phyloP scores from a whole-genome alignment of 2,329 filamentous ascomycete genomes.

The Colletotrichum sp. region DNA sequence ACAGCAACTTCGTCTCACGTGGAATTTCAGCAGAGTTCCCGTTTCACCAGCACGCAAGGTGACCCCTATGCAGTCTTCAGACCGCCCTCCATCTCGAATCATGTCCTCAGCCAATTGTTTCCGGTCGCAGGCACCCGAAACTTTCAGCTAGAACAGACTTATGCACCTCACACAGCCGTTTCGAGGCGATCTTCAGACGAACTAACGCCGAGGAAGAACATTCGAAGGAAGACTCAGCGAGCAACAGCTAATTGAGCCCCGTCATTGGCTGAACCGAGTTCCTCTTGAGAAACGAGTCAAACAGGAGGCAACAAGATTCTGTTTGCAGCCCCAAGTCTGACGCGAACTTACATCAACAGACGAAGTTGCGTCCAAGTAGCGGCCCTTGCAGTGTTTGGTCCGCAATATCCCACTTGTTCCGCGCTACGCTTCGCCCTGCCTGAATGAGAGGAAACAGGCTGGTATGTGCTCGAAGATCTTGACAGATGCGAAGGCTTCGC shows the following conservation, averaged over 20 bases:
- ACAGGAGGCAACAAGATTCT: neutral
- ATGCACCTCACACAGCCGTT: slow-evolving; percentile 10
- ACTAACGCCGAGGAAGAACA: neutral
- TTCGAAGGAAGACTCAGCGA: neutral
- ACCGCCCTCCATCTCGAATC: neutral
- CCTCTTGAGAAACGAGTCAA: neutral
- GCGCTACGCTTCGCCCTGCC: neutral
- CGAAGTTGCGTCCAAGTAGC: neutral
- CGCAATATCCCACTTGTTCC: neutral
- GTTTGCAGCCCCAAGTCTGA: neutral
- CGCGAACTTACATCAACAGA: neutral
- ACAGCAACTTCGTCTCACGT: neutral
- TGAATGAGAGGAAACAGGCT: neutral
- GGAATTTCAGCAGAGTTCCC: neutral
- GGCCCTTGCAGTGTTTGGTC: neutral
- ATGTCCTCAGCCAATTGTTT: neutral
- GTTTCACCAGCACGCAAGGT: neutral
- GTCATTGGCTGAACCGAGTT: neutral
- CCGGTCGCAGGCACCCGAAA: neutral
- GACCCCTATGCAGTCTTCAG: neutral
- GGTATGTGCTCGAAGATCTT: neutral
- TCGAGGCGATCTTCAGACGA: neutral
- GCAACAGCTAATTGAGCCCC: neutral
- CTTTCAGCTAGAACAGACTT: neutral
- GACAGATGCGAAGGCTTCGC: neutral